phyloP scores from a whole-genome alignment of 225 moss, liverwort and hornwort genomes.

The Polytrichum formosum region DNA sequence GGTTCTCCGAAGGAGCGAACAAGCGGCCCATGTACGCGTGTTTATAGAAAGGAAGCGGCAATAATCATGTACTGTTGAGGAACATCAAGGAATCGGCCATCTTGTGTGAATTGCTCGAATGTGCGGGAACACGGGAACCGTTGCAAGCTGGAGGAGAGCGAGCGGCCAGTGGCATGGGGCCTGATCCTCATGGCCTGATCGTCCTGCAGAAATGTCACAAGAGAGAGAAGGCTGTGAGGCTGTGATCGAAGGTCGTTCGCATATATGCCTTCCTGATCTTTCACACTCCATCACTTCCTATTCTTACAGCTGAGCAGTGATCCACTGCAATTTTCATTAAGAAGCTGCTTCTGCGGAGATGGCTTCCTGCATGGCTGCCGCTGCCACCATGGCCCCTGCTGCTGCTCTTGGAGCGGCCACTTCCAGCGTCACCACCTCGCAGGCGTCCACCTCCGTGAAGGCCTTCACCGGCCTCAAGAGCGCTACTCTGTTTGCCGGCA shows the following conservation, averaged over 20 bases:
- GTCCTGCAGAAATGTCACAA: background rate
- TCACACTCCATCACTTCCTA: background rate
- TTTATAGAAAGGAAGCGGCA: too few species aligned
- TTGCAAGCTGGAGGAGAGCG: background rate
- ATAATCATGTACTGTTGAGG: too few species aligned
- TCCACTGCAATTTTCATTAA: too few species aligned
- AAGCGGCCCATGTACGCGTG: too few species aligned
- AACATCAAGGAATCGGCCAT: too few species aligned
- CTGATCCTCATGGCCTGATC: background rate
- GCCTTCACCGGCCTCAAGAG: constrained; percentile 24
- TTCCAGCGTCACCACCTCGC: constrained; percentile 4
- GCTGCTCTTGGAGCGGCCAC: background rate
- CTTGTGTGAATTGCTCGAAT: too few species aligned
- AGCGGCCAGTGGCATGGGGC: background rate
- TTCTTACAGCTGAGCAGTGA: background rate
- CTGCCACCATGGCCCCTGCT: background rate
- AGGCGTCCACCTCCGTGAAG: constrained; percentile 8
- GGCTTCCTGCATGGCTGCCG: constrained; percentile 1
- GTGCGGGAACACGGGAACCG: background rate
- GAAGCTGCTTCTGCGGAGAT: background rate
- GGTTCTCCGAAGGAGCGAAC: too few species aligned
- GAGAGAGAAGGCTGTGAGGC: background rate
- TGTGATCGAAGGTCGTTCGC: background rate
- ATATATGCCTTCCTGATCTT: background rate
- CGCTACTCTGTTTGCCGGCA: constrained; percentile 10